phyloP scores from a whole-genome alignment of 139 green algal genomes.

The Limnomonas spitsbergensis region DNA sequence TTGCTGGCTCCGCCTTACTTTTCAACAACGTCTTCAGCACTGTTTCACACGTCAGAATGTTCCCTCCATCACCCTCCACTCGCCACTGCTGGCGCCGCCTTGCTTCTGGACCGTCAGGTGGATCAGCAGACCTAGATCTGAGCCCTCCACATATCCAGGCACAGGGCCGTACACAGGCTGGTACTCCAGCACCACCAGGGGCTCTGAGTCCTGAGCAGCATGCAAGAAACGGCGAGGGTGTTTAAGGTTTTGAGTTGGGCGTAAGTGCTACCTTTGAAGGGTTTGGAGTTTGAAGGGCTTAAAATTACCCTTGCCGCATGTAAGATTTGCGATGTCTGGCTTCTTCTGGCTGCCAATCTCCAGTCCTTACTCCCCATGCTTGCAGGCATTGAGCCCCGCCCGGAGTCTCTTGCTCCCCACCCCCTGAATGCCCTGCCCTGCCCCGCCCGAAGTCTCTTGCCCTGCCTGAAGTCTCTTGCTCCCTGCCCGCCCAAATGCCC shows the following conservation, averaged over 20 bases:
- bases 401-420: no score
- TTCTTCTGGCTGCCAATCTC: no score
- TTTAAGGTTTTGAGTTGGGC: neutral
- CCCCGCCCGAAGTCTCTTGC: no score
- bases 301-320: no score
- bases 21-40: neutral
- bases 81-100: neutral
- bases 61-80: slow-evolving; percentile 6
- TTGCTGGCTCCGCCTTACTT: neutral
- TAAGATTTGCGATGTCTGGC: no score
- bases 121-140: neutral
- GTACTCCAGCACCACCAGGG: neutral
- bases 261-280: no score
- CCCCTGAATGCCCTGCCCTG: no score
- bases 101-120: neutral
- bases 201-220: neutral
- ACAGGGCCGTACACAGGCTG: slow-evolving; percentile 13
- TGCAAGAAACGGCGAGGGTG: neutral
- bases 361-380: no score
- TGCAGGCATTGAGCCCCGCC: no score
- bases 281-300: no score
- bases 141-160: slow-evolving; percentile 3
- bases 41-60: slow-evolving; percentile 3
- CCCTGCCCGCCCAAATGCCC: no score
- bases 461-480: no score